These are phyloP conservation scores for Cladosporium oxysporum DNA, from an alignment of 2,329 filamentous ascomycete species.

Conservation along the genomic window DNA sequence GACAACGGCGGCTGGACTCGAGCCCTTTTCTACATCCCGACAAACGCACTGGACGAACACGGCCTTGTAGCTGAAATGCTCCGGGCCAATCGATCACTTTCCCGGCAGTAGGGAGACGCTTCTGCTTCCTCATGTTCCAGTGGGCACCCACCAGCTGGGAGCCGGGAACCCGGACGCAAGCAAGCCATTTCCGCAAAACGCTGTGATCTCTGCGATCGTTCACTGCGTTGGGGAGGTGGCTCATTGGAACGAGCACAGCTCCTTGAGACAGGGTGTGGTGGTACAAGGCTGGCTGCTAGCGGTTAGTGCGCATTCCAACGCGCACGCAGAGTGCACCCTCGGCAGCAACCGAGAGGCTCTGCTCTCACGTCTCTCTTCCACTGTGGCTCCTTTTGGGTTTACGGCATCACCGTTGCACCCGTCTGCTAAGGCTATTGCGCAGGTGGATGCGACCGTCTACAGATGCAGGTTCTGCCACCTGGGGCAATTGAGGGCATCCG, in stretches of 20 bases:
- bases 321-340: slow-evolving; percentile 21
- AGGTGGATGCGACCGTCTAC: not conserved
- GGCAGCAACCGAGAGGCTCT: slow-evolving; percentile 30
- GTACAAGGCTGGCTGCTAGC: slow-evolving; percentile 30
- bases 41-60: slow-evolving; percentile 9
- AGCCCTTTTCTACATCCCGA: slow-evolving; percentile 4
- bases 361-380: not conserved
- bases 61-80: slow-evolving; percentile 4
- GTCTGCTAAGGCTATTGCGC: slow-evolving; percentile 7
- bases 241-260: slow-evolving; percentile 26
- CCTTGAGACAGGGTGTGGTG: slow-evolving; percentile 33
- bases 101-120: not conserved
- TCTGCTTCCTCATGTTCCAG: slow-evolving; percentile 16
- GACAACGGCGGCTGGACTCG: not conserved
- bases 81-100: slow-evolving; percentile 1
- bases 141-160: slow-evolving; percentile 4
- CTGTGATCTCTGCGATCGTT: slow-evolving; percentile 22
- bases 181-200: slow-evolving; percentile 31
- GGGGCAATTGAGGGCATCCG: slow-evolving; percentile 4
- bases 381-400: slow-evolving; percentile 19
- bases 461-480: slow-evolving; percentile 19
- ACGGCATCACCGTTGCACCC: slow-evolving; percentile 16
- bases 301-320: slow-evolving; percentile 31
- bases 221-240: slow-evolving; percentile 5
- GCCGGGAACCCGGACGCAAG: slow-evolving; percentile 17